Percentiles rank a stretch among this genome's conserved stretches.
Evolutionary conservation across 1,139 yeast genomes (phyloP).

Genomic region (Cylindricascospora bacillispora): DNA sequence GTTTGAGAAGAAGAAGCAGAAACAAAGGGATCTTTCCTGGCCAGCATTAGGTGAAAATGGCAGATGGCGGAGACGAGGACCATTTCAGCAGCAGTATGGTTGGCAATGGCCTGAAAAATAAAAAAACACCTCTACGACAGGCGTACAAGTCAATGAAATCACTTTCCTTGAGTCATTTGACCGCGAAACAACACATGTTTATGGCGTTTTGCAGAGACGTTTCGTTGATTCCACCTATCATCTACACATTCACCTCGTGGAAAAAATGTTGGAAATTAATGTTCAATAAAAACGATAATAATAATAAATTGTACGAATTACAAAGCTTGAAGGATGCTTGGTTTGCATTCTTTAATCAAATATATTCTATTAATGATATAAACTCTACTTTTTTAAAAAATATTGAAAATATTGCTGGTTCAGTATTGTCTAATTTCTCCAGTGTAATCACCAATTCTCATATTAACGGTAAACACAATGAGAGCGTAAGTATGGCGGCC

Average conservation of each 20-base stretch:
- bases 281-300: not conserved
- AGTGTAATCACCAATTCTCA: too few species aligned
- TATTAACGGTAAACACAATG: too few species aligned
- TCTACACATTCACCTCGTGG: constrained; percentile 47
- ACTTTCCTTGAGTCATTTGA: constrained; percentile 30
- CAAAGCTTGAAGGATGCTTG: constrained; percentile 24
- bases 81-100: too few species aligned
- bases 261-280: constrained; percentile 30
- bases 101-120: not conserved
- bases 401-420: too few species aligned
- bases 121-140: constrained; percentile 4
- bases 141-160: constrained; percentile 19
- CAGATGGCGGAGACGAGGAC: too few species aligned
- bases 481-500: too few species aligned
- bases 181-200: constrained; percentile 65
- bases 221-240: constrained; percentile 50
- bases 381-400: too few species aligned
- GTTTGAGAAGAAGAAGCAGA: too few species aligned
- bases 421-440: too few species aligned
- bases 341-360: constrained; percentile 28
- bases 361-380: constrained; percentile 25
- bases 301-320: constrained; percentile 20
- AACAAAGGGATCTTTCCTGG: too few species aligned
- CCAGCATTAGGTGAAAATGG: too few species aligned
- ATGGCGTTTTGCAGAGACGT: constrained; percentile 63